Evolutionary conservation across 352 stramenopile species (phyloP).

Genomic region (Pythium myriotylum): DNA sequence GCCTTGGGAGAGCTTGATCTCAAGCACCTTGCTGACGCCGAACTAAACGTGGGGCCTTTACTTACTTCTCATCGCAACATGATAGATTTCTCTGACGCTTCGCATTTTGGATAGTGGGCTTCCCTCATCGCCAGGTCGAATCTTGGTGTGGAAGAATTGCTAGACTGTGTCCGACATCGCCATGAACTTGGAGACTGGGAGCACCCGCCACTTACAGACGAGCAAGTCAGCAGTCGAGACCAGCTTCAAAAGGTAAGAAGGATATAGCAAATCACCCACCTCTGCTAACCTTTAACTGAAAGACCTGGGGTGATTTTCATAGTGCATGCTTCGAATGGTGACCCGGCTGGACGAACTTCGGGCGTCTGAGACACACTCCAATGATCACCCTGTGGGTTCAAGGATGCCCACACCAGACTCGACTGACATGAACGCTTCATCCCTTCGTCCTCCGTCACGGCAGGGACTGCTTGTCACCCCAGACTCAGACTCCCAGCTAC

Average conservation of each 20-base stretch:
- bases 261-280: too few species aligned
- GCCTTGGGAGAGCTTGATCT: conserved; percentile 55
- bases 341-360: neutral
- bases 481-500: conserved; percentile 6
- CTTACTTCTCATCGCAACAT: too few species aligned
- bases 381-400: neutral
- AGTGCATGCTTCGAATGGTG: conserved; percentile 15
- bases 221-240: conserved; percentile 33
- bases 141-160: conserved; percentile 32
- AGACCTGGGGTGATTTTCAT: too few species aligned
- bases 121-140: conserved; percentile 53
- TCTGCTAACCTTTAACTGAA: too few species aligned
- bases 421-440: neutral
- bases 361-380: neutral
- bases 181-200: conserved; percentile 61
- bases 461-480: conserved; percentile 4
- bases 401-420: neutral
- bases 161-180: conserved; percentile 40
- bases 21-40: conserved; percentile 43
- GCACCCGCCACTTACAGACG: conserved; percentile 50
- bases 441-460: neutral
- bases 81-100: neutral
- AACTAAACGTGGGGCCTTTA: conserved; percentile 52
- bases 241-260: conserved; percentile 40
- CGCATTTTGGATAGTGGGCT: conserved; percentile 35